Evolutionary conservation across 768 basidiomycete species (phyloP).

Genomic region (Lactifluus pinguis): DNA sequence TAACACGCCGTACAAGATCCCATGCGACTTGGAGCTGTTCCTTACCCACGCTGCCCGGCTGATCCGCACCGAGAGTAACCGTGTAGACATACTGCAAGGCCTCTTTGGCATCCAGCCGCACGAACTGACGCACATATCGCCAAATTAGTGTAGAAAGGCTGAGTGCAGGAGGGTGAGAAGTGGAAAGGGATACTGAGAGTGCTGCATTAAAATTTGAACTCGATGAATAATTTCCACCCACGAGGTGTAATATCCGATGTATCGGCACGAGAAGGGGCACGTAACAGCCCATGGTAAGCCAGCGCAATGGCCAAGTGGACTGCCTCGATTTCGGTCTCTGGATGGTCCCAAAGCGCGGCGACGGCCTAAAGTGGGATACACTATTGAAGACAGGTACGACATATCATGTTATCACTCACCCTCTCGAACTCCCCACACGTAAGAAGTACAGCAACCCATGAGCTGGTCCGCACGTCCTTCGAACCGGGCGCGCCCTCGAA

Average conservation of each 20-base stretch:
- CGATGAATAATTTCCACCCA: slow-evolving; percentile 28
- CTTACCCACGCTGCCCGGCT: slow-evolving; percentile 59
- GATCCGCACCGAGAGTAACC: slow-evolving; percentile 69
- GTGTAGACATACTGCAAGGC: slow-evolving; percentile 93
- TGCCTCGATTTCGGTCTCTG: slow-evolving; percentile 83
- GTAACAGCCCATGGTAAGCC: slow-evolving; percentile 85
- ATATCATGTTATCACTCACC: slow-evolving; percentile 34
- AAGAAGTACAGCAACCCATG: slow-evolving; percentile 77
- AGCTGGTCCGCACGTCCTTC: slow-evolving; percentile 49
- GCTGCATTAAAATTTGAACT: background rate
- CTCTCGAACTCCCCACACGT: slow-evolving; percentile 93
- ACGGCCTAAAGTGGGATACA: slow-evolving; percentile 53
- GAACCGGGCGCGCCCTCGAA: slow-evolving; percentile 63
- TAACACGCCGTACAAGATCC: slow-evolving; percentile 71
- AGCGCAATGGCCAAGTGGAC: slow-evolving; percentile 90
- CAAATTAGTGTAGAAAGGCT: slow-evolving; percentile 81
- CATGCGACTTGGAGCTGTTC: slow-evolving; percentile 78
- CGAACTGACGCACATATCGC: slow-evolving; percentile 89
- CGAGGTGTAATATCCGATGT: slow-evolving; percentile 77
- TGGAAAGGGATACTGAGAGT: slow-evolving; percentile 56
- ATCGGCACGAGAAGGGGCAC: slow-evolving; percentile 73
- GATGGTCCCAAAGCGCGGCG: slow-evolving; percentile 80
- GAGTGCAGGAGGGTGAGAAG: slow-evolving; percentile 60
- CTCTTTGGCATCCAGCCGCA: slow-evolving; percentile 86
- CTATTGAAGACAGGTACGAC: background rate